Evolutionary conservation across 1,284 basidiomycete genomes (phyloP).

Genomic region (Ceratobasidium sp.): DNA sequence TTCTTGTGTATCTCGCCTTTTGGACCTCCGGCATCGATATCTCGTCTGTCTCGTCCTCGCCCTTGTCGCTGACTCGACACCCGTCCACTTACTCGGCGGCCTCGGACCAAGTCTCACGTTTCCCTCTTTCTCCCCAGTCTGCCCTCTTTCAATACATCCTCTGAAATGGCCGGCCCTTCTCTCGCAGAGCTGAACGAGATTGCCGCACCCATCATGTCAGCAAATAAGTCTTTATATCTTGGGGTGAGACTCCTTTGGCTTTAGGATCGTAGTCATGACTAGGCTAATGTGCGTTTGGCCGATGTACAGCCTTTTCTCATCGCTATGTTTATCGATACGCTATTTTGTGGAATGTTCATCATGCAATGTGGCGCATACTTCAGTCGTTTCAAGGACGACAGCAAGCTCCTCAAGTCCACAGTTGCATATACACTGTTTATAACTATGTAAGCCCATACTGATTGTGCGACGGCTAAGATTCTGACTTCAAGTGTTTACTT

Average conservation of each 20-base stretch:
- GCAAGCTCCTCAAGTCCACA: slow-evolving; percentile 15
- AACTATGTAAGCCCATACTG: slow-evolving; percentile 7
- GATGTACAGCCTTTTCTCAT: slow-evolving; percentile 26
- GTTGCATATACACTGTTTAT: slow-evolving; percentile 19
- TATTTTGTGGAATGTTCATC: slow-evolving; percentile 27
- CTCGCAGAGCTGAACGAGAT: slow-evolving; percentile 27
- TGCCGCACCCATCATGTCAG: slow-evolving; percentile 8
- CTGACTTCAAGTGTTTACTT: neutral
- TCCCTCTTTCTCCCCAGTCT: too few relatives aligned
- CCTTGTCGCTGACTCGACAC: too few relatives aligned
- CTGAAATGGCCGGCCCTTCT: slow-evolving; percentile 40
- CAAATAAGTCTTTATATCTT: slow-evolving; percentile 24
- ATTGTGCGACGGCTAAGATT: neutral
- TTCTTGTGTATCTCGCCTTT: too few relatives aligned
- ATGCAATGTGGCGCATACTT: slow-evolving; percentile 35
- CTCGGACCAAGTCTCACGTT: too few relatives aligned
- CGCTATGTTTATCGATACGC: slow-evolving; percentile 23
- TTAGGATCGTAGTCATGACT: neutral
- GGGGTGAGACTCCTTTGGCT: neutral
- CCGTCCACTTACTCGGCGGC: too few relatives aligned
- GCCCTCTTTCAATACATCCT: too few relatives aligned
- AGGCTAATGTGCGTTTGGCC: neutral
- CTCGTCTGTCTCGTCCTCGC: too few relatives aligned
- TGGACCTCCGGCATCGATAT: too few relatives aligned
- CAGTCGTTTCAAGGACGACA: slow-evolving; percentile 2